Base-by-base conservation (phyloP, 1,139 yeast species). In the Hyphopichia khmerensis region DNA sequence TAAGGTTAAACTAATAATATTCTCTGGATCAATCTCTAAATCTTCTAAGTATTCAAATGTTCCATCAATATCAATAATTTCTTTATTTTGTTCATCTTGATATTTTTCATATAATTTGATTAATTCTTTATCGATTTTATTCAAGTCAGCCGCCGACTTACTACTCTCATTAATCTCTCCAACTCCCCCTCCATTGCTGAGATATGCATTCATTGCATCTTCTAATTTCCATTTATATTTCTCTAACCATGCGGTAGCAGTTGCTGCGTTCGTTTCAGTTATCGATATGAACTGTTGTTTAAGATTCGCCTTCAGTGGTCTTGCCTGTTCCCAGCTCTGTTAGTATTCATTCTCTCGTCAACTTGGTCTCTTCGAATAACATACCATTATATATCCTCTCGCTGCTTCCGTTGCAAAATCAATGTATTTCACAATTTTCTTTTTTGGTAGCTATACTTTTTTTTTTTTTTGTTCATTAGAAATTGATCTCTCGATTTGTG, bases 21-120 rank as follows among this genome's bases (percentile, higher is more conserved):
- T 91, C 51, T 91, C 97, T 0, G 91, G 84, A 15, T 80, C 82
- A 36, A 85, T 71, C 0, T 77, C 80, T 40, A 91, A 64, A 53
- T 85, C 96, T 9, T 69, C 73, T 35, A 89, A 67, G 52, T 84
- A 87, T 36, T 59, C 53, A 17, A 91, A 64, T 0, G 96, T 84
- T 0, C 96, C 97, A 45, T 88, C 93, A 23, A 86, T 74, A 30
- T 83, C 93, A 29, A 72, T 73, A 41, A 78, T 49, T 8, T 51
- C 52, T 2, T 49, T 48, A 18, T 60, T 53, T 2, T 47, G 43
- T 1, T 61, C 47, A 44, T 74, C 75, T 35, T 55, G 52, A 45
- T 68, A 69, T 41, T 56, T 50, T 24, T 66, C 58, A 46, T 55
- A 73, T n/a, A 65, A 33, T 5, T 44, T 39, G 29, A 49, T 48